phyloP scores from a whole-genome alignment of 2,329 filamentous ascomycete species.

The Venturia effusa region DNA sequence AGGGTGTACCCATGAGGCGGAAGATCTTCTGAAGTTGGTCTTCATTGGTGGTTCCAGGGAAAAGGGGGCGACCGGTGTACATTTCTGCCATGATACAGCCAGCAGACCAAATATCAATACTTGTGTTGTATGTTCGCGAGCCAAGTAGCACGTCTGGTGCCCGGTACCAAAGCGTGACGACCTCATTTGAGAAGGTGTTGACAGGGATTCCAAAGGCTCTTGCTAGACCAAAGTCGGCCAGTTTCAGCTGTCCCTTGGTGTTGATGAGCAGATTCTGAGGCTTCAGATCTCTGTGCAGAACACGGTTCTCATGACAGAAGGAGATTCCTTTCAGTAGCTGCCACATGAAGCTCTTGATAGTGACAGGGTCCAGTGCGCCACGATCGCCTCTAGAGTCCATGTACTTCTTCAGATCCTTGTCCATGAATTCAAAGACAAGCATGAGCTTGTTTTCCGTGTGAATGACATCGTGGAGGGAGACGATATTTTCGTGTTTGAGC shows the following conservation, averaged over 20 bases:
- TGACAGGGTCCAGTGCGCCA: slow-evolving; percentile 75
- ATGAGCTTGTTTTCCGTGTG: slow-evolving; percentile 99
- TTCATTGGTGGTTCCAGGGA: slow-evolving; percentile 96
- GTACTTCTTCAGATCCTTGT: slow-evolving; percentile 95
- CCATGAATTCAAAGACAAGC: slow-evolving; percentile 99
- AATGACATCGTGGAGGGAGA: slow-evolving; percentile 94
- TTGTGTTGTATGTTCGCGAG: slow-evolving; percentile 96
- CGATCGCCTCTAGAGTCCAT: slow-evolving; percentile 92
- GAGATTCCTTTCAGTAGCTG: slow-evolving; percentile 92
- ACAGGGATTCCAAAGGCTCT: slow-evolving; percentile 94
- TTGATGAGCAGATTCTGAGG: slow-evolving; percentile 96
- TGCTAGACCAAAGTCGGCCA: slow-evolving; percentile 89
- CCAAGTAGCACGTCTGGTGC: slow-evolving; percentile 92
- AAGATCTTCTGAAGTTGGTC: slow-evolving; percentile 97
- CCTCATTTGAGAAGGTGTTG: slow-evolving; percentile 96
- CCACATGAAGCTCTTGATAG: slow-evolving; percentile 99
- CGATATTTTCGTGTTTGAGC: slow-evolving; percentile 97
- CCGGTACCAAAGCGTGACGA: slow-evolving; percentile 95
- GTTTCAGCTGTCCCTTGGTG: slow-evolving; percentile 76
- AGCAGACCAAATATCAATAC: slow-evolving; percentile 98
- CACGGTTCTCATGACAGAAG: slow-evolving; percentile 95
- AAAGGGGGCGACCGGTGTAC: slow-evolving; percentile 91
- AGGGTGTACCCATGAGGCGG: slow-evolving; percentile 95
- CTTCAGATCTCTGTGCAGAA: slow-evolving; percentile 90
- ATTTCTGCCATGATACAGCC: slow-evolving; percentile 99